These are phyloP conservation scores for Pseudogymnoascus sp. DNA, from an alignment of 2,329 filamentous ascomycete genomes.

Conservation along the genomic window DNA sequence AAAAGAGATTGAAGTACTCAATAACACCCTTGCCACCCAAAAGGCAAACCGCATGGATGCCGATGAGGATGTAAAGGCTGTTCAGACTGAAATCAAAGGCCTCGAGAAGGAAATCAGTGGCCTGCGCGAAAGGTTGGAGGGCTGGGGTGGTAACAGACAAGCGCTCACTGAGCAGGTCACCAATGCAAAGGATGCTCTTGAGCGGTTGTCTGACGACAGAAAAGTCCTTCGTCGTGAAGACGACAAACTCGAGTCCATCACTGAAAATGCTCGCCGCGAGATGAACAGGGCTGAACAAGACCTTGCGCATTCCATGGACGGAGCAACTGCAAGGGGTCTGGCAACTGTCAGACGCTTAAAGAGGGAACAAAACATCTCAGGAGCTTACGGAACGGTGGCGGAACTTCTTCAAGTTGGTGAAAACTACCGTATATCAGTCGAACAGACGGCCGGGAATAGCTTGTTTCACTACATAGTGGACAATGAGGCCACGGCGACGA, in stretches of 20 bases:
- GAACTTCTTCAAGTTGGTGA: conserved; percentile 87
- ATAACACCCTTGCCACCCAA: conserved; percentile 67
- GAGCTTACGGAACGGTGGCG: conserved; percentile 86
- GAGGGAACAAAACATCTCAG: conserved; percentile 69
- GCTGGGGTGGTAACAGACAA: conserved; percentile 68
- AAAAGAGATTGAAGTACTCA: conserved; percentile 73
- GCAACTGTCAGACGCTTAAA: conserved; percentile 81
- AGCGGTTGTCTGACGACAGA: conserved; percentile 76
- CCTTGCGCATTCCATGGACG: conserved; percentile 81
- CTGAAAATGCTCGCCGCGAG: conserved; percentile 69
- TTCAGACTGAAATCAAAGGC: conserved; percentile 64
- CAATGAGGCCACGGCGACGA: conserved; percentile 78
- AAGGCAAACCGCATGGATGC: conserved; percentile 81
- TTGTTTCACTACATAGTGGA: conserved; percentile 97
- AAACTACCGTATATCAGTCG: conserved; percentile 78
- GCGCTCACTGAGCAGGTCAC: conserved; percentile 68
- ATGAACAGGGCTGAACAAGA: conserved; percentile 69
- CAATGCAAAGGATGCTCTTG: conserved; percentile 68
- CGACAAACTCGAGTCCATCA: conserved; percentile 73
- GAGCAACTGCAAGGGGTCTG: conserved; percentile 77
- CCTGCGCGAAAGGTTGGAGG: conserved; percentile 67
- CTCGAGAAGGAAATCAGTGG: conserved; percentile 67
- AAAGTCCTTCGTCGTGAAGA: conserved; percentile 86
- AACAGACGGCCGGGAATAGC: conserved; percentile 86
- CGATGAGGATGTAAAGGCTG: conserved; percentile 69